Evolutionary conservation across 257 asterid species (phyloP).

Genomic region (Lycium barbarum): DNA sequence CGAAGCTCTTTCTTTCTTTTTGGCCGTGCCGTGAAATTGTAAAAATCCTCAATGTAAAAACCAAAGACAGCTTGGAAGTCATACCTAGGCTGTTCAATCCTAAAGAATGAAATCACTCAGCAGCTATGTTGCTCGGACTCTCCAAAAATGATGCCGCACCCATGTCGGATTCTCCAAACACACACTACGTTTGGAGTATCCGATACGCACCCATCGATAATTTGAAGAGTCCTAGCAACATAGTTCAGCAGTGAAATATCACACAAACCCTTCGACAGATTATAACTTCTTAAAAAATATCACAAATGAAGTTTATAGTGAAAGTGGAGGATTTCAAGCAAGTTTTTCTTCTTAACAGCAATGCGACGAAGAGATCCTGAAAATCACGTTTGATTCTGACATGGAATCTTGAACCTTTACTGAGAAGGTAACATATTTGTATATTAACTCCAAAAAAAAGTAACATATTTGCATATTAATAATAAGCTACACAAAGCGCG

Average conservation of each 20-base stretch:
- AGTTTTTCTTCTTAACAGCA: not conserved
- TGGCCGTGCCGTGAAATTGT: too few relatives aligned
- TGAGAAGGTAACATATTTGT: not conserved
- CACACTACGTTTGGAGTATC: too few relatives aligned
- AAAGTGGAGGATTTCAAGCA: constrained; percentile 8
- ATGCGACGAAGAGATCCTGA: not conserved
- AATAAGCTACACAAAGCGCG: not conserved
- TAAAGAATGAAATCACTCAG: not conserved
- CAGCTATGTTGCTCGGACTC: too few relatives aligned
- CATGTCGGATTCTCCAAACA: too few relatives aligned
- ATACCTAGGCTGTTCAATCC: not conserved
- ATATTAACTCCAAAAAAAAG: too few relatives aligned
- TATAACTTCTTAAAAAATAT: not conserved
- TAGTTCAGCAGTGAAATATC: not conserved
- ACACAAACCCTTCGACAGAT: not conserved
- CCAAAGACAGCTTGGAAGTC: not conserved
- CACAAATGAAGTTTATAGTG: not conserved
- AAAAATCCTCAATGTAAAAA: not conserved
- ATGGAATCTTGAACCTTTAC: not conserved
- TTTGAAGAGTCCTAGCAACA: too few relatives aligned
- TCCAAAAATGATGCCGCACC: too few relatives aligned
- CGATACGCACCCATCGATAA: too few relatives aligned
- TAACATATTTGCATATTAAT: too few relatives aligned
- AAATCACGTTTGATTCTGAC: not conserved
- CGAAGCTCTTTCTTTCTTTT: too few relatives aligned